A percentile compares a stretch with the other conserved stretches of the same genome.
These are phyloP conservation scores for Arthrobotrys megalospora DNA, from an alignment of 2,329 filamentous ascomycete genomes.

Conservation along the genomic window DNA sequence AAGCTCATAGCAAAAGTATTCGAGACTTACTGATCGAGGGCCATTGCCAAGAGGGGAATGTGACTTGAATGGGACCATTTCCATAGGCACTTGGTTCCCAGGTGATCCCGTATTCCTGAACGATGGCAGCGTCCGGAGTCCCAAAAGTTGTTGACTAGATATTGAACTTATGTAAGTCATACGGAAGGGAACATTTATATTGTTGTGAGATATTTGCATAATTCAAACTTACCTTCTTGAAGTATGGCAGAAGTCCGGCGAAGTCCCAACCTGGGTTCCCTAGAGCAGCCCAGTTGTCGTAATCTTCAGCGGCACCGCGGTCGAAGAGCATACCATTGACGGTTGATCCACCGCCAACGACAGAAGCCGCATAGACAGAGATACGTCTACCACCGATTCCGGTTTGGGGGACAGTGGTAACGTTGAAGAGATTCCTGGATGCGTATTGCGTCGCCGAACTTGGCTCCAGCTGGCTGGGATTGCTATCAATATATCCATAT, in stretches of 20 bases:
- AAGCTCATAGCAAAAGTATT: neutral
- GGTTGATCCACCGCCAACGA: conserved; percentile 68
- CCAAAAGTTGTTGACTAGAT: conserved; percentile 66
- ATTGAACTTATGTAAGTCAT: neutral
- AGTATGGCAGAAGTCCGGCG: conserved; percentile 65
- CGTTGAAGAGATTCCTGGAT: conserved; percentile 65
- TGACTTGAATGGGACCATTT: conserved; percentile 65
- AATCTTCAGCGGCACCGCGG: conserved; percentile 68
- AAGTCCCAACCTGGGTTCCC: conserved; percentile 70
- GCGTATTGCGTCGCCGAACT: conserved; percentile 63
- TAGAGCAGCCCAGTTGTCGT: conserved; percentile 69
- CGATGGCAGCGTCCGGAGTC: conserved; percentile 63
- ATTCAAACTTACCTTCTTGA: conserved; percentile 64
- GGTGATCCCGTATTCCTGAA: conserved; percentile 65
- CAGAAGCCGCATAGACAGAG: conserved; percentile 66
- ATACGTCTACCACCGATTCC: conserved; percentile 67
- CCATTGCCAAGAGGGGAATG: conserved; percentile 65
- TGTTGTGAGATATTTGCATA: neutral
- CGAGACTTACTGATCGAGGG: conserved; percentile 60
- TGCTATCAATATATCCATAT: conserved; percentile 62
- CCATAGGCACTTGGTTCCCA: conserved; percentile 66
- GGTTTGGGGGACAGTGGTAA: conserved; percentile 68
- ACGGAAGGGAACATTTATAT: neutral
- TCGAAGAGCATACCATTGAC: conserved; percentile 71
- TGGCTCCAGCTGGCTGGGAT: conserved; percentile 62